Evolutionary conservation across 257 asterid species (phyloP), one percentile per base, ranked within the genome.

Genomic region (Scutellaria baicalensis): DNA sequence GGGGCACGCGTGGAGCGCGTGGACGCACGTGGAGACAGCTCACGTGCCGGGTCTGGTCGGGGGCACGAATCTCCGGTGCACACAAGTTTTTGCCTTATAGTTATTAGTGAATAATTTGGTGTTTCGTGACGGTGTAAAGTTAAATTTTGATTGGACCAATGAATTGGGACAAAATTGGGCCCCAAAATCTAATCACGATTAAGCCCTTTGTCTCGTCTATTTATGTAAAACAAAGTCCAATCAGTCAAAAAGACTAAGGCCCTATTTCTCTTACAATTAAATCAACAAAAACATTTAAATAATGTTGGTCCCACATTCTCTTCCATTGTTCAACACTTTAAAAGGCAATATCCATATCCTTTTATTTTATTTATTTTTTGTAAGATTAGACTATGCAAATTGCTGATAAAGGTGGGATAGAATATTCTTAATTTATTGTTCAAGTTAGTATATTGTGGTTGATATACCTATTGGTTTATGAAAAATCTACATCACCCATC

Each of bases 81-180:
- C n/a, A n/a, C n/a, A n/a, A n/a, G n/a, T n/a, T n/a, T n/a, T n/a
- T n/a, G n/a, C n/a, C n/a, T n/a, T n/a, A n/a, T n/a, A n/a, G n/a
- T n/a, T n/a, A n/a, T n/a, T n/a, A n/a, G 42, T 35, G 48, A 55
- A 49, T 27, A 58, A 33, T 62, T 72, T 75, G 71, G 64, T 36
- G 59, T 69, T 45, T 23, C 10, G 76, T 71, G 77, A 54, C 75
- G 85, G 85, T 81, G 85, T 70, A 71, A 57, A 59, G 45, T 33
- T 23, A 49, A 67, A 27, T 71, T 71, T 71, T 58, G 73, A 50
- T 66, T 49, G 23, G 71, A 56, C 45, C 68, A 44, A 18, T 13
- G 11, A 51, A 17, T 47, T 59, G 54, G 61, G 73, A 70, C 64
- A 62, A 70, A 42, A 1, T 8, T 63, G 76, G 82, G 76, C 56